These are phyloP conservation scores for Globisporangium apiculatum DNA, from an alignment of 352 stramenopile species.

Conservation along the genomic window DNA sequence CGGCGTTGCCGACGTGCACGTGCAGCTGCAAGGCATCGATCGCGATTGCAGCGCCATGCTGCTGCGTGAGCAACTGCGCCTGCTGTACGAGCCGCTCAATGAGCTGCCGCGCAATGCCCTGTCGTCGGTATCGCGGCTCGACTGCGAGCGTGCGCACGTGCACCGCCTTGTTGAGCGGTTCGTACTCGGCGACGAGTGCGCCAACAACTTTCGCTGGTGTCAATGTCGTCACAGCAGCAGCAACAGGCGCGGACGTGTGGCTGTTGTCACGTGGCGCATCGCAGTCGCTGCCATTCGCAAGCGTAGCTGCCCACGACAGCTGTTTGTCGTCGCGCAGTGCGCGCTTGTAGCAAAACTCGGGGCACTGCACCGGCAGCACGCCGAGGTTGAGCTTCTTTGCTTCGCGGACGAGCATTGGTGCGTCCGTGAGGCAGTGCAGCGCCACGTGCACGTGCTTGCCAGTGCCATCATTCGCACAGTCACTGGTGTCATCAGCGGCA, in stretches of 20 bases:
- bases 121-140: constrained; percentile 19
- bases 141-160: constrained; percentile 44
- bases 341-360: constrained; percentile 57
- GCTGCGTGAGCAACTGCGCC: constrained; percentile 3
- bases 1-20: constrained; percentile 53
- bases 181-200: constrained; percentile 33
- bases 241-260: too few species aligned
- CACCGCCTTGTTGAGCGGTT: constrained; percentile 20
- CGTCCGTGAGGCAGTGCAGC: constrained; percentile 37
- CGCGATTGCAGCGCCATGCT: background rate
- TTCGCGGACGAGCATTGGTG: constrained; percentile 30
- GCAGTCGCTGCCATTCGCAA: background rate
- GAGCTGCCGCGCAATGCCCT: constrained; percentile 30
- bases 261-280: background rate
- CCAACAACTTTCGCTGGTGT: constrained; percentile 15
- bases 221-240: background rate
- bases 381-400: constrained; percentile 64
- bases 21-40: constrained; percentile 34
- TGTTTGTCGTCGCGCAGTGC: constrained; percentile 31
- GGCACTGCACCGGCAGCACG: constrained; percentile 55
- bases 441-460: constrained; percentile 13
- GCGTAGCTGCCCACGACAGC: constrained; percentile 40
- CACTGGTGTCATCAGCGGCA: too few species aligned
- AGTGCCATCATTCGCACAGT: background rate
- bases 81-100: constrained; percentile 30